These are phyloP conservation scores for Citrus trifoliata DNA, from an alignment of 345 rosid species.

Conservation along the genomic window DNA sequence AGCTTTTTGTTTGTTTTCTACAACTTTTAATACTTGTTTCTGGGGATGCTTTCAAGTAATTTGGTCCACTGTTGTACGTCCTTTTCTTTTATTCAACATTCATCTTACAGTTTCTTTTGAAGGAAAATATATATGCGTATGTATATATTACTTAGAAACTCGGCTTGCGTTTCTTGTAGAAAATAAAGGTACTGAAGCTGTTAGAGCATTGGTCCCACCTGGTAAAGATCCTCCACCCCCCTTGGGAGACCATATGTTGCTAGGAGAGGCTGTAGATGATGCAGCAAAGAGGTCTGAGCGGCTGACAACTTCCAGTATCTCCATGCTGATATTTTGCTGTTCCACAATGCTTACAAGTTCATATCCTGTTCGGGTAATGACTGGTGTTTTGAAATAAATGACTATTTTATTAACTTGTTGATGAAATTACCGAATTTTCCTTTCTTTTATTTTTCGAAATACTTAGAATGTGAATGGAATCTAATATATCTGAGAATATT, in stretches of 20 bases:
- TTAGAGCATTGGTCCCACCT: constrained; percentile 59
- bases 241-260: constrained; percentile 52
- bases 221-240: constrained; percentile 67
- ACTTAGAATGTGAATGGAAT: background rate
- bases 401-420: background rate
- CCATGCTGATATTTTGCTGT: constrained; percentile 56
- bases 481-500: constrained; percentile 7
- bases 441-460: background rate
- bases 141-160: background rate
- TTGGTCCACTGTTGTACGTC: background rate
- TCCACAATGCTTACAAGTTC: constrained; percentile 65
- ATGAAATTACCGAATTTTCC: background rate
- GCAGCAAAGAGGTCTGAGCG: constrained; percentile 44
- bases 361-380: constrained; percentile 66
- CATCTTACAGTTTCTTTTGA: background rate
- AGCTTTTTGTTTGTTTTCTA: background rate
- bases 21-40: background rate
- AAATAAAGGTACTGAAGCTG: constrained; percentile 52
- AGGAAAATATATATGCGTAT: background rate
- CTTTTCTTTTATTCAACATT: background rate
- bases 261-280: constrained; percentile 33
- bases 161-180: constrained; percentile 38
- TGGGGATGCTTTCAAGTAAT: background rate
- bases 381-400: background rate
- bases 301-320: constrained; percentile 41